Conservation (phyloP, 139 green algal genomes). For the Tetradesmus obliquus region DNA sequence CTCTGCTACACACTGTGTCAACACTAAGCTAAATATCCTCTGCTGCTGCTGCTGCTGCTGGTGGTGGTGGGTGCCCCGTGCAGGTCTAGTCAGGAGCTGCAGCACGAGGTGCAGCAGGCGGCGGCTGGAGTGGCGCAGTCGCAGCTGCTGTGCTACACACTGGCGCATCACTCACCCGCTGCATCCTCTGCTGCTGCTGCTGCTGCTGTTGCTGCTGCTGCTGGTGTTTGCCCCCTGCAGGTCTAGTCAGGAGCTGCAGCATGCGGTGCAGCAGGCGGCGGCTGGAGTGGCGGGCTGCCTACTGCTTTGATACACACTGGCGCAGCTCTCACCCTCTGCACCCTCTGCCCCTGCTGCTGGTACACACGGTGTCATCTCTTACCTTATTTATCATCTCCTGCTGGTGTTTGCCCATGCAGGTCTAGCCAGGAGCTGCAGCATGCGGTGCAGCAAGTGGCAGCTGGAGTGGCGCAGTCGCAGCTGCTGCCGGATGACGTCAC, state of each 20-base stretch:
- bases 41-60: not conserved
- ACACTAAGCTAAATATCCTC: not conserved
- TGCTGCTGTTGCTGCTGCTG: not conserved
- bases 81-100: not conserved
- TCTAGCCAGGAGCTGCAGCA: slow-evolving; percentile 76
- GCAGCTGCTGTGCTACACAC: not conserved
- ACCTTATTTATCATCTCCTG: not conserved
- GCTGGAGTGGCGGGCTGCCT: not conserved
- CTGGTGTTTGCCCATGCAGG: slow-evolving; percentile 50
- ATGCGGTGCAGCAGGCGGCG: not conserved
- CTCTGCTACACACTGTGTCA: not conserved
- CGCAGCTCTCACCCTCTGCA: not conserved
- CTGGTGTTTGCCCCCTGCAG: not conserved
- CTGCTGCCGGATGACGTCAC: slow-evolving; percentile 57
- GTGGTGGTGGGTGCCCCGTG: not conserved
- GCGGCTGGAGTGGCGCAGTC: not conserved
- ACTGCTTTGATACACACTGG: not conserved
- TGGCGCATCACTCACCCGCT: not conserved
- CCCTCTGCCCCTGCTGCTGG: not conserved
- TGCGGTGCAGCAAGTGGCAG: slow-evolving; percentile 53
- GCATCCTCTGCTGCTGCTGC: not conserved
- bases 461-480: slow-evolving; percentile 30
- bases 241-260: not conserved
- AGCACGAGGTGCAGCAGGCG: not conserved
- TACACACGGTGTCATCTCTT: too few relatives aligned